A percentile compares a stretch with the other conserved stretches of the same genome.
phyloP scores from a whole-genome alignment of 2,329 filamentous ascomycete genomes.

The Sporothrix variecibatus region DNA sequence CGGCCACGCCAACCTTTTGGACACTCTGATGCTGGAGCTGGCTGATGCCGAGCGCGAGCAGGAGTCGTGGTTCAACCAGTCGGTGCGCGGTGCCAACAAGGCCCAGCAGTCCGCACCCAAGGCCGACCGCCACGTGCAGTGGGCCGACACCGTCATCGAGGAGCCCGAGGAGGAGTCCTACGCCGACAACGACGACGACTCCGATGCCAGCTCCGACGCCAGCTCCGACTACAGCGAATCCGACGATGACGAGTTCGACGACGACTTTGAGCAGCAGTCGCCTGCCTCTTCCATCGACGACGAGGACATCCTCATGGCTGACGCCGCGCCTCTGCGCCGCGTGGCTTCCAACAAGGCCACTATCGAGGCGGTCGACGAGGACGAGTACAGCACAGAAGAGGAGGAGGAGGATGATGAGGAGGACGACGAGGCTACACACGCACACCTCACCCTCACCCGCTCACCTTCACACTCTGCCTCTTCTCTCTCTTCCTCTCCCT shows the following conservation, averaged over 20 bases:
- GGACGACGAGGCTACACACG: constrained; percentile 66
- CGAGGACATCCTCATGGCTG: constrained; percentile 60
- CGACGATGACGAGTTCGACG: constrained; percentile 52
- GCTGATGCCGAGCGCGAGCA: constrained; percentile 94
- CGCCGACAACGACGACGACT: constrained; percentile 59
- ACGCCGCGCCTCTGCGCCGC: constrained; percentile 50
- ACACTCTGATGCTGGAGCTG: constrained; percentile 86
- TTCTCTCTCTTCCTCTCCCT: constrained; percentile 63
- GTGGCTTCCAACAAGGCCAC: constrained; percentile 41
- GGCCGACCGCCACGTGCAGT: constrained; percentile 77
- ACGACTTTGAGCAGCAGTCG: constrained; percentile 47
- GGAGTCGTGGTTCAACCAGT: constrained; percentile 97
- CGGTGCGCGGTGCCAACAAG: constrained; percentile 71
- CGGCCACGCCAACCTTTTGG: constrained; percentile 96
- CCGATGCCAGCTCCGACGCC: constrained; percentile 51
- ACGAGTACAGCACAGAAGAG: constrained; percentile 32
- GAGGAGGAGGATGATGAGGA: constrained; percentile 54
- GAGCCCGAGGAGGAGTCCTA: constrained; percentile 72
- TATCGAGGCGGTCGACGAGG: constrained; percentile 14
- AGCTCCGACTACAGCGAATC: constrained; percentile 46
- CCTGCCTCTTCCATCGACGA: constrained; percentile 39
- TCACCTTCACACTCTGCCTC: constrained; percentile 62
- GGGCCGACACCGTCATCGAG: constrained; percentile 78
- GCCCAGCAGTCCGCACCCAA: constrained; percentile 38
- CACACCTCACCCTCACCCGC: constrained; percentile 66